Percentiles rank a stretch among this genome's conserved stretches.
phyloP scores from a whole-genome alignment of 2,329 filamentous ascomycete genomes.

The Cercospora brassicicola region DNA sequence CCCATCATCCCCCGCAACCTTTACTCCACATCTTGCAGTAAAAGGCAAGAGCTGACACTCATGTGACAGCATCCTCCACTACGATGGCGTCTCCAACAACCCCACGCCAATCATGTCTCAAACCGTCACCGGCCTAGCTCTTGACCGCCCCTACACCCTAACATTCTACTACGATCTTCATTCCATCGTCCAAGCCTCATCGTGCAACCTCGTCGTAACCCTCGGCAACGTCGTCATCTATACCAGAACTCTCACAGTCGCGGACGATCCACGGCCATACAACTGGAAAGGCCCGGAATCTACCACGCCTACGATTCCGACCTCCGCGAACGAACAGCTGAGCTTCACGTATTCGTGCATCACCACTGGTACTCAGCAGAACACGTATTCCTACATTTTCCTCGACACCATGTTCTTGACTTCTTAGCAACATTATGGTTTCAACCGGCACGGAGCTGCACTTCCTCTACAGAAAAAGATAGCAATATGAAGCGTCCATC shows the following conservation, averaged over 20 bases:
- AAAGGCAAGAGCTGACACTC: neutral
- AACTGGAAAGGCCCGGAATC: conserved; percentile 1
- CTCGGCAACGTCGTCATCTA: neutral
- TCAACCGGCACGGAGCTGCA: no score
- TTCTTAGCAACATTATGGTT: conserved; percentile 23
- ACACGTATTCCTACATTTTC: neutral
- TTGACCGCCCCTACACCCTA: neutral
- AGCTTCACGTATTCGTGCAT: neutral
- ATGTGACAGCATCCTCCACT: neutral
- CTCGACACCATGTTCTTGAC: neutral
- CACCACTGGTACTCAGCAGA: neutral
- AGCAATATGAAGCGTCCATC: no score
- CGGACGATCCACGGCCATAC: neutral
- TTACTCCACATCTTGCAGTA: no score
- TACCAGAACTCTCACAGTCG: neutral
- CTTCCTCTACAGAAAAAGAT: no score
- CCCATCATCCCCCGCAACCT: no score
- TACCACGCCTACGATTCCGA: neutral
- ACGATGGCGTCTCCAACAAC: neutral
- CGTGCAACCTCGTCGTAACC: neutral
- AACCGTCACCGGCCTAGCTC: neutral
- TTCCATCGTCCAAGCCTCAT: neutral
- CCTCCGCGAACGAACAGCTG: neutral
- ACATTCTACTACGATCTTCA: conserved; percentile 2
- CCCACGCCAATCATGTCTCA: conserved; percentile 1